These are phyloP conservation scores for Ajuga reptans DNA, from an alignment of 305 asterid species.

Conservation along the genomic window DNA sequence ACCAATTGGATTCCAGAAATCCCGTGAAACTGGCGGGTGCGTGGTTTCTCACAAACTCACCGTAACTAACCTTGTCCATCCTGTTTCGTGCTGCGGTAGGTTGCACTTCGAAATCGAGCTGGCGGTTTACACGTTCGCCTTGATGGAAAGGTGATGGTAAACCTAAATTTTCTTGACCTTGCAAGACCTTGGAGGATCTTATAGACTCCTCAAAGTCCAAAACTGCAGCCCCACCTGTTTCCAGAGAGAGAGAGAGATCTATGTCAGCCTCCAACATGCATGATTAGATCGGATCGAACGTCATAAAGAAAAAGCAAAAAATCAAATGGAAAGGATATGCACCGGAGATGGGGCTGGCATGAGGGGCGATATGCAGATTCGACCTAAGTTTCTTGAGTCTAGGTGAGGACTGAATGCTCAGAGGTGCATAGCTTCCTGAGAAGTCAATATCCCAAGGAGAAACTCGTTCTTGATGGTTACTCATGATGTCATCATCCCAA, in stretches of 20 bases:
- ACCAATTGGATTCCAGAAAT: conserved; percentile 84
- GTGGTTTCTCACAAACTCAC: conserved; percentile 49
- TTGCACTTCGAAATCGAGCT: conserved; percentile 54
- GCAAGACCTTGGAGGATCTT: conserved; percentile 99
- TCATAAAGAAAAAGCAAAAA: neutral
- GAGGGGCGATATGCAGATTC: conserved; percentile 46
- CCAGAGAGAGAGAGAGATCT: neutral
- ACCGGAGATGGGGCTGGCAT: conserved; percentile 53
- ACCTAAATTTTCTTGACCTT: conserved; percentile 98
- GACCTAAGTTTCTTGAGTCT: conserved; percentile 74
- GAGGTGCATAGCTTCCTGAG: conserved; percentile 64
- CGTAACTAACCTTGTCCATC: conserved; percentile 41
- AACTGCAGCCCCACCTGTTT: conserved; percentile 56
- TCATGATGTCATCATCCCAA: conserved; percentile 79
- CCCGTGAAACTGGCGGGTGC: conserved; percentile 61
- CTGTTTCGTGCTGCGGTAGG: conserved; percentile 37
- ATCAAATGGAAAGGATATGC: conserved; percentile 20
- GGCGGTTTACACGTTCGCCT: conserved; percentile 57
- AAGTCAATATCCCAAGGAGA: conserved; percentile 97
- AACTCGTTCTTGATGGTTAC: conserved; percentile 77
- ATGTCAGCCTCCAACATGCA: neutral
- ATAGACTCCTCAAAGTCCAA: conserved; percentile 90
- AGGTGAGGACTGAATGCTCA: conserved; percentile 70
- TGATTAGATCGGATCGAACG: neutral
- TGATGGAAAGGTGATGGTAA: conserved; percentile 53